phyloP scores from a whole-genome alignment of 2,329 filamentous ascomycete species.

The Venturia asperata region DNA sequence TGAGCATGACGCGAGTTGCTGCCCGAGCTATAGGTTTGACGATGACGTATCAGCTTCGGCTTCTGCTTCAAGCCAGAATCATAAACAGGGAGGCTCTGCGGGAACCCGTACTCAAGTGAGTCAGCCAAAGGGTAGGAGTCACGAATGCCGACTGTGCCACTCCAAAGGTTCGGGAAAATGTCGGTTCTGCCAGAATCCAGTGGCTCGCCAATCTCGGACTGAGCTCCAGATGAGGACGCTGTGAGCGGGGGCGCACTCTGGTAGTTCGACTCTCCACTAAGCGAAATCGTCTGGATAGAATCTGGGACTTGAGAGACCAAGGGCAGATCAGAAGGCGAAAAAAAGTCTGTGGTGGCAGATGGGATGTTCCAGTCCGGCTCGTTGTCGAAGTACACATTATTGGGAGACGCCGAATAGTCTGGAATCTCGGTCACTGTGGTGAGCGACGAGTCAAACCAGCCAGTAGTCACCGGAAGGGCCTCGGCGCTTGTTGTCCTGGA shows the following conservation, averaged over 20 bases:
- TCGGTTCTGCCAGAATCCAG: slow-evolving; percentile 27
- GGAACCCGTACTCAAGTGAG: slow-evolving; percentile 28
- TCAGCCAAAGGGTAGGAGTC: slow-evolving; percentile 28
- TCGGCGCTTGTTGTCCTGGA: slow-evolving; percentile 14
- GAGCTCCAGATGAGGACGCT: slow-evolving; percentile 33
- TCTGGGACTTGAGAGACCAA: slow-evolving; percentile 32
- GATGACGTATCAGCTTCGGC: slow-evolving; percentile 12
- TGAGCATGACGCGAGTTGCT: slow-evolving; percentile 7
- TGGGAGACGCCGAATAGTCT: slow-evolving; percentile 25
- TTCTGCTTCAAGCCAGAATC: slow-evolving; percentile 11
- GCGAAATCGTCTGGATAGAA: slow-evolving; percentile 33
- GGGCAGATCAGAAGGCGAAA: slow-evolving; percentile 36
- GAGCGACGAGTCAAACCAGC: slow-evolving; percentile 13
- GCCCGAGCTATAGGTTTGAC: slow-evolving; percentile 15
- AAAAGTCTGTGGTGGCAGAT: slow-evolving; percentile 24
- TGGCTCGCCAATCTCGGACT: slow-evolving; percentile 35
- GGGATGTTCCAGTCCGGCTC: slow-evolving; percentile 21
- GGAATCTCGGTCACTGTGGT: slow-evolving; percentile 23
- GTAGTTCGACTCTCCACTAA: slow-evolving; percentile 35
- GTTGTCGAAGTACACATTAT: slow-evolving; percentile 32
- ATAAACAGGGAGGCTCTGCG: slow-evolving; percentile 22
- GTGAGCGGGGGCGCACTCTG: slow-evolving; percentile 35
- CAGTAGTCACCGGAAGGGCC: slow-evolving; percentile 2
- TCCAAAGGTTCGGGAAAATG: slow-evolving; percentile 10
- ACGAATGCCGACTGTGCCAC: slow-evolving; percentile 14